Conservation (phyloP, 768 basidiomycete genomes). For the Rhodosporidiobolus sp. region DNA sequence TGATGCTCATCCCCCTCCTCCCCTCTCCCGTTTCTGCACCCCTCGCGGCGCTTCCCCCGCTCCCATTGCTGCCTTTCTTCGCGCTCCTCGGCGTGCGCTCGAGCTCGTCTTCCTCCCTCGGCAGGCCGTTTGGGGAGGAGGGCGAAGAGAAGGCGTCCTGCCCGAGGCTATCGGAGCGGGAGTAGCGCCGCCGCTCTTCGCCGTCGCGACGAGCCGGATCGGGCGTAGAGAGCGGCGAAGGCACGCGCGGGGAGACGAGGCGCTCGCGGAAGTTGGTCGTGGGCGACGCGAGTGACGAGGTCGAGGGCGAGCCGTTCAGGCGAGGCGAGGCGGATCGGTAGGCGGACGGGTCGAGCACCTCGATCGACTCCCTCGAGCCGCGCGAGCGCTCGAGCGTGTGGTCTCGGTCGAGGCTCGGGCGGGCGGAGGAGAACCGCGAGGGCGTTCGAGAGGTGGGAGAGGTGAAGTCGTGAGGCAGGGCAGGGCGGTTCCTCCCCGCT, state of each 20-base stretch:
- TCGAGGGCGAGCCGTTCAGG: not conserved
- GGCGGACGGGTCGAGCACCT: not conserved
- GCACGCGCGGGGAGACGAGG: not conserved
- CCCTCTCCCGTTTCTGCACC: too few relatives aligned
- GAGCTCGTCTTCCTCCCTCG: not conserved
- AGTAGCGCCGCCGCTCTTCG: not conserved
- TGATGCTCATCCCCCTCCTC: not conserved
- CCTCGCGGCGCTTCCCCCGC: not conserved
- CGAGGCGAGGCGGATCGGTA: not conserved
- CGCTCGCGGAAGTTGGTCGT: not conserved
- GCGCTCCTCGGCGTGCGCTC: constrained; percentile 7
- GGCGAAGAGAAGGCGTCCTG: too few relatives aligned
- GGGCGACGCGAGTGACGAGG: not conserved
- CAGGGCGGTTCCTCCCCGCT: not conserved
- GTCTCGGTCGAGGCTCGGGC: not conserved
- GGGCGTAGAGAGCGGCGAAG: not conserved
- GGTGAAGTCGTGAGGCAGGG: not conserved
- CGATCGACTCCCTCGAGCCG: too few relatives aligned
- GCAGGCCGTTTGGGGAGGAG: too few relatives aligned
- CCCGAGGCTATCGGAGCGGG: not conserved
- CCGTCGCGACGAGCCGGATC: not conserved
- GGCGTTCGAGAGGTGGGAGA: not conserved
- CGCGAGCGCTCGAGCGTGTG: too few relatives aligned
- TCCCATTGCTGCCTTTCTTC: constrained; percentile 3
- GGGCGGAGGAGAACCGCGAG: not conserved